These are phyloP conservation scores for Zoysia pacifica DNA, from an alignment of 176 grass and related monocot genomes.

Conservation along the genomic window DNA sequence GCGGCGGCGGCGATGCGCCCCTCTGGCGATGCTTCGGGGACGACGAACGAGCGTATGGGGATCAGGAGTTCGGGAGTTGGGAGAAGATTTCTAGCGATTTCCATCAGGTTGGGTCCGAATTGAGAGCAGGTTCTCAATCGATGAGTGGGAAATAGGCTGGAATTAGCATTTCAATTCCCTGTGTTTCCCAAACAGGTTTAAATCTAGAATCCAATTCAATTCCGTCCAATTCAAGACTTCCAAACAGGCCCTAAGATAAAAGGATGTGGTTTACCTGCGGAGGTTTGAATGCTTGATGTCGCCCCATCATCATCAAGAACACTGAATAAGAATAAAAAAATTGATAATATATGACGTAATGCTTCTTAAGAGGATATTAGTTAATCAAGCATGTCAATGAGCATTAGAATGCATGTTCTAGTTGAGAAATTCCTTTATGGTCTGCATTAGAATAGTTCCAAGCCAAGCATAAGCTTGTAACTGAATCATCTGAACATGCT, in stretches of 20 bases:
- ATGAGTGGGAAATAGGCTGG: too few relatives aligned
- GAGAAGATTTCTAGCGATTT: too few relatives aligned
- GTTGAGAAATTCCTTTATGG: slow-evolving; percentile 1
- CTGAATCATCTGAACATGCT: not conserved
- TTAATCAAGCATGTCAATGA: slow-evolving; percentile 21
- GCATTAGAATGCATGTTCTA: not conserved
- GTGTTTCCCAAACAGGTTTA: too few relatives aligned
- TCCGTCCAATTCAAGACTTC: too few relatives aligned
- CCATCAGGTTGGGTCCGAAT: too few relatives aligned
- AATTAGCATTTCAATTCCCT: too few relatives aligned
- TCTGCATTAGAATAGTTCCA: slow-evolving; percentile 4
- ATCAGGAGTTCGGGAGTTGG: too few relatives aligned
- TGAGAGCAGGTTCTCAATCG: too few relatives aligned
- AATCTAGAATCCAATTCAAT: too few relatives aligned
- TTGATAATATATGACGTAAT: not conserved
- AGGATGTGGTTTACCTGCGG: slow-evolving; percentile 29
- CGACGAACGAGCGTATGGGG: too few relatives aligned
- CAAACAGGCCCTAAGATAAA: not conserved
- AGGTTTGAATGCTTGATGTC: slow-evolving; percentile 22
- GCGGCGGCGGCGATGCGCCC: too few relatives aligned
- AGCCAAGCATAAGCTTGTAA: not conserved
- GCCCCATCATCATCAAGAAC: slow-evolving; percentile 67
- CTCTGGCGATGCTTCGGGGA: too few relatives aligned
- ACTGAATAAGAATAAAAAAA: slow-evolving; percentile 46
- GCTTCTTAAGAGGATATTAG: not conserved